Conservation (phyloP, 768 basidiomycete genomes). For the Cytidiella melzeri region DNA sequence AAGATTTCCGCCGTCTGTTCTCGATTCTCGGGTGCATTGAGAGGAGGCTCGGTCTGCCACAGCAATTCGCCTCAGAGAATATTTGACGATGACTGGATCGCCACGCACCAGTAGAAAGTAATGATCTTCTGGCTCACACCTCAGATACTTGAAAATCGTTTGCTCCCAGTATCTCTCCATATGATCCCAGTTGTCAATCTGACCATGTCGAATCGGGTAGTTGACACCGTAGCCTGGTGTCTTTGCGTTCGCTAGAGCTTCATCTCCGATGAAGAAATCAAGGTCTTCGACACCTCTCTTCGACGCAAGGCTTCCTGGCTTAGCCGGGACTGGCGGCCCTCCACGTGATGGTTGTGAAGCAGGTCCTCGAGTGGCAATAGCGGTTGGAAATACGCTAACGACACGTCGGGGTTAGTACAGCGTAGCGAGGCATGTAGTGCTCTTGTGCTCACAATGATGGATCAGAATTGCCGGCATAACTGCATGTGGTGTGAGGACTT, state of each 20-base stretch:
- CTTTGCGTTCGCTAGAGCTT: constrained; percentile 92
- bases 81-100: not conserved
- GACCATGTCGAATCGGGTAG: constrained; percentile 95
- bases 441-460: constrained; percentile 87
- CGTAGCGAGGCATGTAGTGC: not conserved
- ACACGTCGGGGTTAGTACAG: constrained; percentile 5
- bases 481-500: constrained; percentile 27
- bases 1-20: constrained; percentile 99
- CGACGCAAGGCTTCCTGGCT: constrained; percentile 88
- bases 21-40: constrained; percentile 97
- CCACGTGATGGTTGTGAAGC: constrained; percentile 51
- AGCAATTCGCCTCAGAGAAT: not conserved
- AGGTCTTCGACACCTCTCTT: constrained; percentile 98
- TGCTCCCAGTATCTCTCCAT: constrained; percentile 99
- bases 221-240: constrained; percentile 91
- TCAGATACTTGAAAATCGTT: constrained; percentile 98
- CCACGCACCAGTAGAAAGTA: constrained; percentile 88
- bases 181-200: constrained; percentile 98
- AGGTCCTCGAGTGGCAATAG: constrained; percentile 85
- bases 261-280: constrained; percentile 99
- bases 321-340: constrained; percentile 74
- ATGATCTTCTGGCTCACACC: constrained; percentile 98
- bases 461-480: constrained; percentile 98
- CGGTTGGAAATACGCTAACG: constrained; percentile 92
- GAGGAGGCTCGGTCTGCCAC: constrained; percentile 91